Evolutionary conservation across 495 filamentous ascomycete genomes (phyloP).

Genomic region (Aeminium ludgeri): DNA sequence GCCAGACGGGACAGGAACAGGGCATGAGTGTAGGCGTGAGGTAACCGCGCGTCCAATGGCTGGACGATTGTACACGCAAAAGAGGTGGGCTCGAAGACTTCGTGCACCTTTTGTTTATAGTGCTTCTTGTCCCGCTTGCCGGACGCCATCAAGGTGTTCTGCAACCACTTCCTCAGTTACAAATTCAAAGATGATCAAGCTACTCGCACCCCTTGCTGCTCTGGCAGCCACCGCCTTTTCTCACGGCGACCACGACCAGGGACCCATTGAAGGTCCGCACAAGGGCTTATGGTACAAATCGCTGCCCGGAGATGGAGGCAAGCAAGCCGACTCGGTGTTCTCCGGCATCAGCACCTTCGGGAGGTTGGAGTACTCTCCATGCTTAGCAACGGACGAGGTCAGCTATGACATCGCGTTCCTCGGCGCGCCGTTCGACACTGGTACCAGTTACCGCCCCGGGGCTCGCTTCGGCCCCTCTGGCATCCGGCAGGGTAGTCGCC

Average conservation of each 20-base stretch:
- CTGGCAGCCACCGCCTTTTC: conserved; percentile 30
- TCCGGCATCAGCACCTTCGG: conserved; percentile 44
- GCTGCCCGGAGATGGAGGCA: conserved; percentile 50
- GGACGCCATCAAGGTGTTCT: background rate
- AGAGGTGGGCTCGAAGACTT: no score
- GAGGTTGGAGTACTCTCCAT: conserved; percentile 60
- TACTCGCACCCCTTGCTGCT: conserved; percentile 12
- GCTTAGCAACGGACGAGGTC: conserved; percentile 43
- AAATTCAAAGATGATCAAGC: conserved; percentile 16
- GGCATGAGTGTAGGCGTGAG: no score
- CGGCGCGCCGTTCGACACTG: conserved; percentile 46
- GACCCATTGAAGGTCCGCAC: conserved; percentile 39
- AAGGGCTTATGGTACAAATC: conserved; percentile 47
- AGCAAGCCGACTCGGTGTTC: conserved; percentile 49
- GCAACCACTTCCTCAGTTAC: background rate
- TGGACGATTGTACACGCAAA: background rate
- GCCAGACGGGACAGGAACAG: no score
- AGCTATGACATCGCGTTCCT: conserved; percentile 31
- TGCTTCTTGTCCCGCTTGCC: no score
- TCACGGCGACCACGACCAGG: conserved; percentile 36
- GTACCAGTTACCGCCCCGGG: conserved; percentile 63
- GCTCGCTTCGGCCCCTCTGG: conserved; percentile 69
- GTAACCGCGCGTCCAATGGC: background rate
- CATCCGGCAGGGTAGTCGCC: conserved; percentile 63
- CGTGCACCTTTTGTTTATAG: no score